These are phyloP conservation scores for Conringia planisiliqua DNA, from an alignment of 345 rosid species.

Conservation along the genomic window DNA sequence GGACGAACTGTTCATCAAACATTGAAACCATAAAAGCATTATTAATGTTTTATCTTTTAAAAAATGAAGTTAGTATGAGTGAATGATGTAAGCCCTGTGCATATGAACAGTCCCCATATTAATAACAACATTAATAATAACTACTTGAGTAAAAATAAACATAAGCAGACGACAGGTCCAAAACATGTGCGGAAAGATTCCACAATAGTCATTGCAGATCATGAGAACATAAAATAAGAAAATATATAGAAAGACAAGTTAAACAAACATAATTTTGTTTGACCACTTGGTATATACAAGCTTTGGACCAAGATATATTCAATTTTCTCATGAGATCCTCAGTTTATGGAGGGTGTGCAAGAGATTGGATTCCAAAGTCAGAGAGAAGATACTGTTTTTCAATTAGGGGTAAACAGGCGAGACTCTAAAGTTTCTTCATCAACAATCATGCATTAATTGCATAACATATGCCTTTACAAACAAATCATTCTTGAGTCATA, in stretches of 20 bases:
- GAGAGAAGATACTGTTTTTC: not conserved
- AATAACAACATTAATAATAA: conserved; percentile 14
- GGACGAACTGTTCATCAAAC: conserved; percentile 35
- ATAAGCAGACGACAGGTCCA: conserved; percentile 25
- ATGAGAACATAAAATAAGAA: conserved; percentile 12
- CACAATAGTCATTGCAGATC: conserved; percentile 25
- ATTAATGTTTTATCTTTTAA: not conserved
- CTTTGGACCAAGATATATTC: conserved; percentile 15
- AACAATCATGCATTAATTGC: conserved; percentile 4
- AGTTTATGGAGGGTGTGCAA: conserved; percentile 7
- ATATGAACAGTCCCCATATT: conserved; percentile 24
- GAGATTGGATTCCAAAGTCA: conserved; percentile 3
- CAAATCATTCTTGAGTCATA: not conserved
- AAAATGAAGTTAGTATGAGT: conserved; percentile 1
- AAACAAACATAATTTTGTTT: conserved; percentile 16
- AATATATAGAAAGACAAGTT: not conserved
- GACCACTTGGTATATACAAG: conserved; percentile 21
- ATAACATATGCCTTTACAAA: not conserved
- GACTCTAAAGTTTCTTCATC: not conserved
- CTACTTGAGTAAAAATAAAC: conserved; percentile 11
- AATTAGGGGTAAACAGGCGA: not conserved
- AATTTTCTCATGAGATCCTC: conserved; percentile 10
- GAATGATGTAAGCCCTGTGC: conserved; percentile 37
- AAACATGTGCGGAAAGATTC: conserved; percentile 34
- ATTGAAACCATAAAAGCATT: conserved; percentile 31